These are phyloP conservation scores for Gamsiella multidivaricata DNA, from an alignment of 192 early-diverging fungal species.

Conservation along the genomic window DNA sequence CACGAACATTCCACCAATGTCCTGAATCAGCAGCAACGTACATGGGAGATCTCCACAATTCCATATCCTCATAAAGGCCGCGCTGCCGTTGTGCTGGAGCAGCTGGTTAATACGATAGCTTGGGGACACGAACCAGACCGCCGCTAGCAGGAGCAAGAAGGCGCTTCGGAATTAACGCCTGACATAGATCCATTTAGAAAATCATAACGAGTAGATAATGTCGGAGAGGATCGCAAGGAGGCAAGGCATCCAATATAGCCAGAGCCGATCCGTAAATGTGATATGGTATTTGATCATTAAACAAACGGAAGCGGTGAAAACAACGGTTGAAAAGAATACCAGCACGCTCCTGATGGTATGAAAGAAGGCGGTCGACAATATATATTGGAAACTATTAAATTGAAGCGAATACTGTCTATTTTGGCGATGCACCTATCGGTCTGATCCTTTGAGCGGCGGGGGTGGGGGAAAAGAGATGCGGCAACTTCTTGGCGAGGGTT, in stretches of 20 bases:
- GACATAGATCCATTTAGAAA: not conserved
- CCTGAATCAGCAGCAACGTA: not conserved
- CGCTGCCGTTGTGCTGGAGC: not conserved
- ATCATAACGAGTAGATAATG: not conserved
- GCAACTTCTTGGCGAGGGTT: too few relatives aligned
- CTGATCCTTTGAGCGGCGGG: too few relatives aligned
- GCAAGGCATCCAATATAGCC: conserved; percentile 8
- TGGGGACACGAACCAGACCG: conserved; percentile 11
- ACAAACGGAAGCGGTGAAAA: not conserved
- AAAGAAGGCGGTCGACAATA: not conserved
- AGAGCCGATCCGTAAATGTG: not conserved
- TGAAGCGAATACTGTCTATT: too few relatives aligned
- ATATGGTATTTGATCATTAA: conserved; percentile 1
- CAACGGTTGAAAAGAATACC: not conserved
- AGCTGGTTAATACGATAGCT: conserved; percentile 9
- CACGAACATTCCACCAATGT: not conserved
- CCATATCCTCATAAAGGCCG: not conserved
- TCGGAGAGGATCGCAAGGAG: conserved; percentile 17
- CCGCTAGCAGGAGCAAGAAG: conserved; percentile 3
- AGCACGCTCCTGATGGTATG: not conserved
- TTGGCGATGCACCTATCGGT: too few relatives aligned
- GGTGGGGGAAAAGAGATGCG: too few relatives aligned
- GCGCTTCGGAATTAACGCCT: not conserved
- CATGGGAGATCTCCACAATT: not conserved
- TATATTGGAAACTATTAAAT: too few relatives aligned